Conservation (phyloP, 805 yeast genomes). For the Kurtzmaniella fragi region DNA sequence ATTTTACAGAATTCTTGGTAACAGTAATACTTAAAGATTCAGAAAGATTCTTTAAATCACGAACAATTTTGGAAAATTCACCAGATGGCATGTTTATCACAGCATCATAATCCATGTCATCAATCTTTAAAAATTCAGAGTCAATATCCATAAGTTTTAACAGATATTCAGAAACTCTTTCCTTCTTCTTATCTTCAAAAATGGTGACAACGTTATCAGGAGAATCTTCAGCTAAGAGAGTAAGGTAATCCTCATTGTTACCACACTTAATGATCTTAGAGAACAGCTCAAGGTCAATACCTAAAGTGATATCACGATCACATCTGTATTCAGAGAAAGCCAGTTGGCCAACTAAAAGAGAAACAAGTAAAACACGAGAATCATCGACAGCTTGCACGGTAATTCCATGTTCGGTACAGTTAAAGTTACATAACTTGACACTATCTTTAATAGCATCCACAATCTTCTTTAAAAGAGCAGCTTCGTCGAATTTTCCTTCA, state of each 20-base stretch:
- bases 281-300: conserved; percentile 84
- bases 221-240: conserved; percentile 83
- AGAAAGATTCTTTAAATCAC: conserved; percentile 81
- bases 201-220: conserved; percentile 76
- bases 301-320: conserved; percentile 88
- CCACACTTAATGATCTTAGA: conserved; percentile 89
- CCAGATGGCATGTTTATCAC: conserved; percentile 80
- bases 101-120: conserved; percentile 88
- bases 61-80: conserved; percentile 84
- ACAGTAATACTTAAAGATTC: conserved; percentile 84
- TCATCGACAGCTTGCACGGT: conserved; percentile 97
- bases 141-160: conserved; percentile 95
- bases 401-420: conserved; percentile 92
- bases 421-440: conserved; percentile 92
- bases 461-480: conserved; percentile 83
- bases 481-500: conserved; percentile 95
- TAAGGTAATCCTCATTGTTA: conserved; percentile 80
- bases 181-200: conserved; percentile 88
- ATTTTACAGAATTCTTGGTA: conserved; percentile 88
- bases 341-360: conserved; percentile 79
- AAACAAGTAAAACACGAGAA: conserved; percentile 89
- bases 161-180: conserved; percentile 86
- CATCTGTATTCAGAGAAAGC: conserved; percentile 92
- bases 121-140: conserved; percentile 88
- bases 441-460: conserved; percentile 93